phyloP scores from a whole-genome alignment of 1,139 yeast genomes.

The Sugiyamaella neomexicana region DNA sequence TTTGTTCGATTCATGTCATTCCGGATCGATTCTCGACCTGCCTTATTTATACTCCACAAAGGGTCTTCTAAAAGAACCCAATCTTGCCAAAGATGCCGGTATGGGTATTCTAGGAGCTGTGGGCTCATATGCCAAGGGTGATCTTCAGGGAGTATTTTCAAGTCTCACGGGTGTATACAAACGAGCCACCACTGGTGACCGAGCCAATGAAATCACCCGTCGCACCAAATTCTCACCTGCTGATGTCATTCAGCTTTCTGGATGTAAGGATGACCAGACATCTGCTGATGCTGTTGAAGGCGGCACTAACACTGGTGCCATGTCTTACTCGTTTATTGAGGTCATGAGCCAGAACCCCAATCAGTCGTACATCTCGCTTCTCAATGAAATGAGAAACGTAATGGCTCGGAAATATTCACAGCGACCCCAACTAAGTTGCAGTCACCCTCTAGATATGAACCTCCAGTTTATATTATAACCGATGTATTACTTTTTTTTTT shows the following conservation, averaged over 20 bases:
- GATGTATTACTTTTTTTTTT: neutral
- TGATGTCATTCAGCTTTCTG: conserved; percentile 81
- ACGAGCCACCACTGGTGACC: conserved; percentile 44
- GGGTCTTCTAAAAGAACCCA: conserved; percentile 89
- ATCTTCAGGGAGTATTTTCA: conserved; percentile 55
- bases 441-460: conserved; percentile 26
- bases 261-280: conserved; percentile 85
- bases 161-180: conserved; percentile 54
- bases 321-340: conserved; percentile 85
- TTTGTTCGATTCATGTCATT: conserved; percentile 88
- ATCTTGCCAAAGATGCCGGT: conserved; percentile 81
- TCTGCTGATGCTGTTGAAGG: conserved; percentile 78
- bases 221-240: conserved; percentile 79
- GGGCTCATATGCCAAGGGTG: conserved; percentile 70
- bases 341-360: conserved; percentile 66
- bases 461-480: conserved; percentile 20
- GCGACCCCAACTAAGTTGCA: conserved; percentile 75
- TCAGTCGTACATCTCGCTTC: conserved; percentile 73
- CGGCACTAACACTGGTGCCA: conserved; percentile 86
- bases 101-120: conserved; percentile 71
- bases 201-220: conserved; percentile 47
- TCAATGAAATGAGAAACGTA: conserved; percentile 76
- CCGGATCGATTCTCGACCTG: conserved; percentile 86
- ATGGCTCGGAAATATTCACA: conserved; percentile 73
- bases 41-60: conserved; percentile 90